Evolutionary conservation across 2,329 filamentous ascomycete genomes (phyloP), one percentile per base, ranked within the genome.

Genomic region (Ceratocystis destructans): DNA sequence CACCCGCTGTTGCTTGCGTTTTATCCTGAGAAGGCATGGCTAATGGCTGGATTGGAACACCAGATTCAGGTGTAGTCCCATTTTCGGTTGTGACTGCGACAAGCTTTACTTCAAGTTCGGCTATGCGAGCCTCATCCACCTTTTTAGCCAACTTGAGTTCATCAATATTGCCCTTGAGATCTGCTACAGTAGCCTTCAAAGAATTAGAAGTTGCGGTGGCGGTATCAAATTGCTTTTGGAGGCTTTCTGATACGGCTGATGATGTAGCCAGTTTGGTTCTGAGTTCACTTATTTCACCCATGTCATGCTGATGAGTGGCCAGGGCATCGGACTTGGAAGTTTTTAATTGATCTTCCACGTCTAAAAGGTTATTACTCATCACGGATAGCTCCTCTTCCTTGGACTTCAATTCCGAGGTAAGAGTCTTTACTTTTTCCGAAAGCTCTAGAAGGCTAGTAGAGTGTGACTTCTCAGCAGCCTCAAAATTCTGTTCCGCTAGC

Each of bases 401-500:
- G 0, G 71, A 69, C 61, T 82, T 75, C 1, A 80, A 71, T 5
- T 77, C 75, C 68, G 78, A 74, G 3, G 85, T 73, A 66, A 80
- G 76, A 1, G 73, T 69, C 68, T 80, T 75, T 1, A 76, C 73
- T 37, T 78, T 72, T 25, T 77, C 75, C 1, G 71, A 4, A 79
- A 77, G 3, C 6, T 37, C 55, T 15, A 33, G 7, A 2, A 25
- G 25, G 28, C 55, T 22, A 68, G 81, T 77, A 67, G 70, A 80
- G 5, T 90, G 76, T 70, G 90, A 85, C 12, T 82, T 78, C 1
- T 85, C 87, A 0, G 86, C 82, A 63, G 82, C 82, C 72, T 91
- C 87, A 1, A 92, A 76, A 66, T 81, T 88, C 71, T 83, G 78
- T 1, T 84, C 82, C 71, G 90, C 80, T n/a, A 82, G 80, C 68